Percentiles rank a stretch among this genome's conserved stretches.
phyloP scores from a whole-genome alignment of 495 filamentous ascomycete species.

The Schizothecium vesticola region DNA sequence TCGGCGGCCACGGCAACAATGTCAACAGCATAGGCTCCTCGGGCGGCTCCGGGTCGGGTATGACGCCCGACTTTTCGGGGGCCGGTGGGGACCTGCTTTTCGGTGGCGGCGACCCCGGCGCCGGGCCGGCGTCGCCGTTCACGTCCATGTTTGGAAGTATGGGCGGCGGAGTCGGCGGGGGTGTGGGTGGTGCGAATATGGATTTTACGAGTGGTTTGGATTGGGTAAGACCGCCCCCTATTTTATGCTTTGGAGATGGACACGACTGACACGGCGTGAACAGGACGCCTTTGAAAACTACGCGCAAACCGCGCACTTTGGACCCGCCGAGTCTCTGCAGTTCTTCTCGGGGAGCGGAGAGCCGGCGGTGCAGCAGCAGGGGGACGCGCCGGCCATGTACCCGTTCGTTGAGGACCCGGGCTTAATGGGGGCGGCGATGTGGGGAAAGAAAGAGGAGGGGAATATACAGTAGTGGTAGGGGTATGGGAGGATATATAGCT shows the following conservation, averaged over 20 bases:
- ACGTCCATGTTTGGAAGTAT: conserved; percentile 40
- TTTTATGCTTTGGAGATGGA: not conserved
- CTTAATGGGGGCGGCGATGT: not conserved
- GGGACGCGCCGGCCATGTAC: not conserved
- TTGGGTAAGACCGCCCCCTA: conserved; percentile 55
- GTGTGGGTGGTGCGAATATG: conserved; percentile 13
- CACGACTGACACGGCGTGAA: conserved; percentile 3
- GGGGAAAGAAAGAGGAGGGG: not conserved
- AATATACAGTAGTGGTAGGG: not conserved
- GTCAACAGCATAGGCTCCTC: conserved; percentile 15
- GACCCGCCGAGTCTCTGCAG: conserved; percentile 41
- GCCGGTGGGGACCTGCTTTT: conserved; percentile 39
- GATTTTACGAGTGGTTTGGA: conserved; percentile 59
- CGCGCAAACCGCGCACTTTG: conserved; percentile 43
- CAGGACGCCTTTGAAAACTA: conserved; percentile 49
- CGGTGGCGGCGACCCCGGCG: conserved; percentile 37
- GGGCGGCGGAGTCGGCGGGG: conserved; percentile 14
- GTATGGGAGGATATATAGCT: not conserved
- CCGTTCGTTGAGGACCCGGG: not conserved
- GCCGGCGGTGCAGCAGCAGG: conserved; percentile 26
- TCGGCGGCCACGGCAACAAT: conserved; percentile 9
- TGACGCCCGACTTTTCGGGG: conserved; percentile 46
- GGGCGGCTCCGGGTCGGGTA: conserved; percentile 23
- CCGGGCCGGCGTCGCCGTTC: conserved; percentile 58
- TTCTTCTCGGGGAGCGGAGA: conserved; percentile 43